phyloP scores from a whole-genome alignment of 129 eudicot species.

The Flaveria ramosissima region DNA sequence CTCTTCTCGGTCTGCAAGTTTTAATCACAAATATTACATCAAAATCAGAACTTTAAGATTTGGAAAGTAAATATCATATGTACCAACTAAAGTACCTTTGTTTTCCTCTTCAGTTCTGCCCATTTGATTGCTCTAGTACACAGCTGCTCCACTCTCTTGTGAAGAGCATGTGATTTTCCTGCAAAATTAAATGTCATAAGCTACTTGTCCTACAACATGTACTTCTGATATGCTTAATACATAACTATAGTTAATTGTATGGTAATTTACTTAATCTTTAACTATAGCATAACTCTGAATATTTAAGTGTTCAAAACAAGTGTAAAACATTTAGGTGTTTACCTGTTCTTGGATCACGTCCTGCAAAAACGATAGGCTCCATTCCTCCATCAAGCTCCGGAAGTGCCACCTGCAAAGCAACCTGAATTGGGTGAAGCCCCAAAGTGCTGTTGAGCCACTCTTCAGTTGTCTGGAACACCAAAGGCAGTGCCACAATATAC shows the following conservation, averaged over 20 bases:
- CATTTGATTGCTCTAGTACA: constrained; percentile 95
- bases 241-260: not conserved
- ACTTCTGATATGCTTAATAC: not conserved
- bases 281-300: not conserved
- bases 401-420: constrained; percentile 97
- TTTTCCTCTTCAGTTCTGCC: constrained; percentile 81
- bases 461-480: constrained; percentile 98
- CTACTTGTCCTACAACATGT: constrained; percentile 11
- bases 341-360: constrained; percentile 98
- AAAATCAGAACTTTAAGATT: not conserved
- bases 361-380: constrained; percentile 96
- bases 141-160: constrained; percentile 96
- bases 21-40: not conserved
- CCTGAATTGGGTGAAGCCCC: constrained; percentile 99
- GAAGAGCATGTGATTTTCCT: constrained; percentile 99
- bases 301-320: not conserved
- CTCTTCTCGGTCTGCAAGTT: constrained; percentile 79
- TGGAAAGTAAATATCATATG: not conserved
- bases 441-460: constrained; percentile 98
- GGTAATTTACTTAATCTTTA: not conserved
- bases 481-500: constrained; percentile 84
- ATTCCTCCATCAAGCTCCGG: constrained; percentile 99
- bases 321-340: constrained; percentile 13
- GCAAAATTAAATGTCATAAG: constrained; percentile 19
- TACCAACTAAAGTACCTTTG: constrained; percentile 52